phyloP scores from a whole-genome alignment of 208 protist species.

The Angomonas ambiguus region DNA sequence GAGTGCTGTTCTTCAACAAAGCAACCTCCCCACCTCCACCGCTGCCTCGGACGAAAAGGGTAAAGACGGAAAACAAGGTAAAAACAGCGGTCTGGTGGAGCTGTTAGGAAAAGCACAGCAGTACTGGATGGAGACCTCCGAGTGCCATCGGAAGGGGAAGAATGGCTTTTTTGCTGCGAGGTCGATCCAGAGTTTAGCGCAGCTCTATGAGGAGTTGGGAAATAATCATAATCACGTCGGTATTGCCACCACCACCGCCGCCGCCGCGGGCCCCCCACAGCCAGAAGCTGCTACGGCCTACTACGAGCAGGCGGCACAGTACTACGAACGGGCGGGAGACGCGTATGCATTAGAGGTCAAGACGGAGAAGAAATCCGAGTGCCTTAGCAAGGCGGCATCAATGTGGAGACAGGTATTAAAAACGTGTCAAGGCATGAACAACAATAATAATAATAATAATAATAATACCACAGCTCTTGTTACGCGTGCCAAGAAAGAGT shows the following conservation, averaged over 20 bases:
- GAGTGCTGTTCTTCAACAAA: no score
- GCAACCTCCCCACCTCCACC: no score
- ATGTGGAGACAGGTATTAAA: background rate
- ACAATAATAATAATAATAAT: background rate
- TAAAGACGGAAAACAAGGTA: no score
- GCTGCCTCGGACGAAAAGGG: no score
- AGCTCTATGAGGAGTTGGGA: constrained; percentile 18
- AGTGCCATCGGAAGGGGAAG: constrained; percentile 42
- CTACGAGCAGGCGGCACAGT: background rate
- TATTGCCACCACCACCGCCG: no score
- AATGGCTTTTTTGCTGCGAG: constrained; percentile 46
- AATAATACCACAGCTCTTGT: no score
- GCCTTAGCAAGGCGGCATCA: background rate
- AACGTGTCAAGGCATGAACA: constrained; percentile 9
- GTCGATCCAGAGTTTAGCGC: constrained; percentile 40
- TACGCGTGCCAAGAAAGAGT: background rate
- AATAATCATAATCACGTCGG: background rate
- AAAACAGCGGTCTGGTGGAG: no score
- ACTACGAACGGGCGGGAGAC: background rate
- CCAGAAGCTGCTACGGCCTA: constrained; percentile 8
- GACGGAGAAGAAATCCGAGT: background rate
- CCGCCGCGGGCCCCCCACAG: background rate
- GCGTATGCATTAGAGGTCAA: background rate
- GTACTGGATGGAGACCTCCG: constrained; percentile 34
- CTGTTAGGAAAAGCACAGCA: constrained; percentile 31